Conservation (phyloP, 2,329 filamentous ascomycete genomes). For the Atkinsonella hypoxylon region DNA sequence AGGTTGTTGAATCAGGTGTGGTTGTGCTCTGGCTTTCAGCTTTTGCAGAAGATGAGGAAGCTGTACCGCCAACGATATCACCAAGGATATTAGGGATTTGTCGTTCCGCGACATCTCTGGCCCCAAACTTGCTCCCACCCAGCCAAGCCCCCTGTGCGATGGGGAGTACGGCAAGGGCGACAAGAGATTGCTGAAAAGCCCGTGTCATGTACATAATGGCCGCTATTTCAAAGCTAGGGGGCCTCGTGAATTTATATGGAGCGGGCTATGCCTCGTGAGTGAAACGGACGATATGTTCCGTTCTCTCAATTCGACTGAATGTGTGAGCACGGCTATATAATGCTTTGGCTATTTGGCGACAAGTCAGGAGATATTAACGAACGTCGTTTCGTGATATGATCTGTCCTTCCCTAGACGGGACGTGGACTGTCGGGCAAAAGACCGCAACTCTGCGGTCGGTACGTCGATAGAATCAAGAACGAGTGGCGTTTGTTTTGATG, state of each 20-base stretch:
- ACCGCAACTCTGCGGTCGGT: no score
- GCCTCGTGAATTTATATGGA: no score
- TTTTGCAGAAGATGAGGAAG: not conserved
- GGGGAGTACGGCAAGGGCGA: slow-evolving; percentile 34
- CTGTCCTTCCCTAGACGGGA: no score
- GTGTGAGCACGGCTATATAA: no score
- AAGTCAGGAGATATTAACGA: no score
- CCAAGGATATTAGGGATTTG: slow-evolving; percentile 9
- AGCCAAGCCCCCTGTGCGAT: slow-evolving; percentile 31
- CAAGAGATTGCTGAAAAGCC: slow-evolving; percentile 33
- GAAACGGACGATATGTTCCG: no score
- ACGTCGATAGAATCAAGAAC: no score
- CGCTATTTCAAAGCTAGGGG: no score
- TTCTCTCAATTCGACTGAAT: no score
- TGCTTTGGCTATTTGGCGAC: no score
- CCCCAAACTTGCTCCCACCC: slow-evolving; percentile 12
- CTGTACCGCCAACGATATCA: slow-evolving; percentile 3
- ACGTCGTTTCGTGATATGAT: no score
- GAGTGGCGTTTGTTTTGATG: not conserved
- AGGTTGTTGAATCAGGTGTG: not conserved
- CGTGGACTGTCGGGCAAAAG: no score
- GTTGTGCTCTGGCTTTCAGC: not conserved
- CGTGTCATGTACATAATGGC: slow-evolving; percentile 34
- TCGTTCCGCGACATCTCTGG: slow-evolving; percentile 12
- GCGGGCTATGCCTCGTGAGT: not conserved